Percentiles rank a stretch among this genome's conserved stretches.
Evolutionary conservation across 2,329 filamentous ascomycete species (phyloP).

Genomic region (Penicillium sp.): DNA sequence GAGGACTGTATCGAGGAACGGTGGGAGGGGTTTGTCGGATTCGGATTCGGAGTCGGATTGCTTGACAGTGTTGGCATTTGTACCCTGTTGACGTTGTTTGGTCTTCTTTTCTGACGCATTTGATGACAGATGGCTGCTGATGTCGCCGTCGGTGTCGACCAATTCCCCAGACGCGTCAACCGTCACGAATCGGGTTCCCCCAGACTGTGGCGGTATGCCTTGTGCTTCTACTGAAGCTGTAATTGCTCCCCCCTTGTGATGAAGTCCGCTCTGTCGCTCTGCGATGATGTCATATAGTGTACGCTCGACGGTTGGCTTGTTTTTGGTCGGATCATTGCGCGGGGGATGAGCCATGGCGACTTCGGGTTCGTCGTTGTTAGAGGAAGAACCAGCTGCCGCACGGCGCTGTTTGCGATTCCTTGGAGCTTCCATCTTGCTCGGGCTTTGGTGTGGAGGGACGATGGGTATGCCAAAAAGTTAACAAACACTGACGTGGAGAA

Average conservation of each 20-base stretch:
- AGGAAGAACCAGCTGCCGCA: slow-evolving; percentile 28
- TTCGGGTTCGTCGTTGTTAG: slow-evolving; percentile 10
- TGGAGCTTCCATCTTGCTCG: slow-evolving; percentile 27
- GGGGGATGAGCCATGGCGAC: slow-evolving; percentile 20
- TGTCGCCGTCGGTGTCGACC: slow-evolving; percentile 17
- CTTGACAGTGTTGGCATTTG: neutral
- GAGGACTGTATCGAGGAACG: slow-evolving; percentile 44
- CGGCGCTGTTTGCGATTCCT: slow-evolving; percentile 43
- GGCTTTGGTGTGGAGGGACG: neutral
- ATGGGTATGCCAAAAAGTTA: neutral
- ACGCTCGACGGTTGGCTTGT: slow-evolving; percentile 27
- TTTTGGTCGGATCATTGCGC: slow-evolving; percentile 28
- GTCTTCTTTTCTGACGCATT: slow-evolving; percentile 1
- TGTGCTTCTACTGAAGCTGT: neutral
- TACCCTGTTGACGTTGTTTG: neutral
- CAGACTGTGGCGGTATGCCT: slow-evolving; percentile 10
- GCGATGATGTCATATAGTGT: slow-evolving; percentile 47
- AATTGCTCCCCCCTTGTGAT: neutral
- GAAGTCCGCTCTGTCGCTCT: slow-evolving; percentile 40
- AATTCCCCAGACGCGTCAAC: slow-evolving; percentile 29
- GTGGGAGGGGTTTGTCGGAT: slow-evolving; percentile 29
- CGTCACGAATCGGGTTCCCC: slow-evolving; percentile 34
- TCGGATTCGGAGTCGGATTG: slow-evolving; percentile 12
- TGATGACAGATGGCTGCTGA: slow-evolving; percentile 12
- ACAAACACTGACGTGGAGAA: slow-evolving; percentile 10